Conservation (phyloP, 2,329 filamentous ascomycete genomes). For the Nigrospora osmanthi region DNA sequence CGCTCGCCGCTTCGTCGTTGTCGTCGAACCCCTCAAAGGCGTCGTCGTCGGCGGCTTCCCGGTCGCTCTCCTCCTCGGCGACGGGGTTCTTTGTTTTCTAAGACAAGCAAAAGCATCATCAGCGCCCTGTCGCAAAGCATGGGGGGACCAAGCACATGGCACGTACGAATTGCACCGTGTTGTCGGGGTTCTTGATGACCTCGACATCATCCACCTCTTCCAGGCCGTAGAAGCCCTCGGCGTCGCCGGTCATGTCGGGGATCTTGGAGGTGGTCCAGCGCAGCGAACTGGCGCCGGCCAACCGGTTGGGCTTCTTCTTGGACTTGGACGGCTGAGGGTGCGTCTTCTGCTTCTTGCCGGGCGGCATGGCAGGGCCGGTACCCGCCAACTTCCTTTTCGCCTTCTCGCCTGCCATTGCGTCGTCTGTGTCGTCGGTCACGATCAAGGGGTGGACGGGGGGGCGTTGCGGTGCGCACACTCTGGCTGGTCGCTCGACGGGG, state of each 20-base stretch:
- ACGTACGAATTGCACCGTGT: slow-evolving; percentile 46
- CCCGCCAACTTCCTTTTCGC: slow-evolving; percentile 6
- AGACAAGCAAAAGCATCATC: slow-evolving; percentile 5
- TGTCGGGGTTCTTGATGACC: slow-evolving; percentile 58
- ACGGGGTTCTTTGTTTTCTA: slow-evolving; percentile 6
- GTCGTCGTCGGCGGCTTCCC: slow-evolving; percentile 30
- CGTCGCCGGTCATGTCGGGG: slow-evolving; percentile 75
- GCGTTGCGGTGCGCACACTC: no score
- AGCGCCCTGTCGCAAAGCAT: slow-evolving; percentile 5
- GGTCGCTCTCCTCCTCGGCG: slow-evolving; percentile 8
- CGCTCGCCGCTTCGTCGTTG: slow-evolving; percentile 34
- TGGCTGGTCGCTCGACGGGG: no score
- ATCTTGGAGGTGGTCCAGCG: slow-evolving; percentile 54
- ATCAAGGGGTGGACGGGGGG: background rate
- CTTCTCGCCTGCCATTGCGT: background rate
- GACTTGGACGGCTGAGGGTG: slow-evolving; percentile 11
- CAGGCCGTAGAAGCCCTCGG: slow-evolving; percentile 87
- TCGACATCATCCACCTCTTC: slow-evolving; percentile 91
- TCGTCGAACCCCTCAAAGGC: slow-evolving; percentile 63
- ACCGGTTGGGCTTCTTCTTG: slow-evolving; percentile 21
- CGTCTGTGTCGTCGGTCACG: background rate
- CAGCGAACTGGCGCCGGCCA: slow-evolving; percentile 22
- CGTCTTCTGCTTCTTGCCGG: slow-evolving; percentile 12
- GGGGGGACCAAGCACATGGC: background rate
- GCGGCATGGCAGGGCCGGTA: background rate